Evolutionary conservation across 768 basidiomycete genomes (phyloP).

Genomic region (Arthromyces matolae): DNA sequence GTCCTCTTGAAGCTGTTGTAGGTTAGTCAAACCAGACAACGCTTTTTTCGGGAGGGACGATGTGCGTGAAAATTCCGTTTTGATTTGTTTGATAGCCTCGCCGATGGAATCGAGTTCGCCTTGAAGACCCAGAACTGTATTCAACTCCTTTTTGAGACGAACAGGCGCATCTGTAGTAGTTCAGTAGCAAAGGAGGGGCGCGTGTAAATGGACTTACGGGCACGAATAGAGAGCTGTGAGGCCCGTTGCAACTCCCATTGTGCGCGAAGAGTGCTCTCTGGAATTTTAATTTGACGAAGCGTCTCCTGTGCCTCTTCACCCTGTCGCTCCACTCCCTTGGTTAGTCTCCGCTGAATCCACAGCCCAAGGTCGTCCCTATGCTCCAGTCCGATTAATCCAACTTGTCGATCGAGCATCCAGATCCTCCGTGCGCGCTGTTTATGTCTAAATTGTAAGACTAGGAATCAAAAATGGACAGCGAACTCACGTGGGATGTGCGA

Average conservation of each 20-base stretch:
- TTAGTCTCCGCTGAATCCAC: conserved; percentile 26
- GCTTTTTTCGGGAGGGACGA: too few relatives aligned
- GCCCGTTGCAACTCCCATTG: conserved; percentile 32
- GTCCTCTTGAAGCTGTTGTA: conserved; percentile 20
- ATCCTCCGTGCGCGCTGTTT: conserved; percentile 21
- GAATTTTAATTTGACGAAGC: conserved; percentile 10
- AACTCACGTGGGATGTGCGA: conserved; percentile 28
- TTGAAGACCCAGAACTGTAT: too few relatives aligned
- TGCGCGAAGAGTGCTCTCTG: conserved; percentile 15
- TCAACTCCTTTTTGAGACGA: too few relatives aligned
- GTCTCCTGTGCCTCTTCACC: too few relatives aligned
- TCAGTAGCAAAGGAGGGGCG: too few relatives aligned
- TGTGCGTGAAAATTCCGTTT: too few relatives aligned
- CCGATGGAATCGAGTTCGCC: too few relatives aligned
- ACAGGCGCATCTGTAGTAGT: too few relatives aligned
- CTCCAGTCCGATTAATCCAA: conserved; percentile 21
- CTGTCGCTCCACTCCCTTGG: conserved; percentile 13
- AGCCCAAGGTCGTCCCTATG: conserved; percentile 26
- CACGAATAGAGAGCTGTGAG: conserved; percentile 24
- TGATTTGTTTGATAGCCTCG: too few relatives aligned
- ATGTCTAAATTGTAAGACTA: not conserved
- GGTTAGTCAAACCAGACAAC: too few relatives aligned
- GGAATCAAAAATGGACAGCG: not conserved
- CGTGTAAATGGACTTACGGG: conserved; percentile 31
- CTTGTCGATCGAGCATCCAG: conserved; percentile 33